phyloP scores from a whole-genome alignment of 495 filamentous ascomycete genomes.

The Lichenothelia convexa region DNA sequence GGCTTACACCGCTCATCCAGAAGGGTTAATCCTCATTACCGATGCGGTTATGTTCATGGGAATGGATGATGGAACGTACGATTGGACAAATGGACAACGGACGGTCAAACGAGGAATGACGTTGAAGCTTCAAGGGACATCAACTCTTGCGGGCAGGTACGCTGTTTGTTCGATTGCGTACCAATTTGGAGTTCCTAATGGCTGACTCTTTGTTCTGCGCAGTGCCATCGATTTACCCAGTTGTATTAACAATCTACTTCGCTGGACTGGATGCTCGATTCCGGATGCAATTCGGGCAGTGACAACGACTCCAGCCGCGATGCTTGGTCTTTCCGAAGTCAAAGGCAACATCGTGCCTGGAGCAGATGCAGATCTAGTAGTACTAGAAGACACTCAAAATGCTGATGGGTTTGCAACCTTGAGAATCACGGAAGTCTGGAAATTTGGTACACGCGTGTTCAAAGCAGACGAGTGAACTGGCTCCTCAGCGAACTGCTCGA shows the following conservation, averaged over 20 bases:
- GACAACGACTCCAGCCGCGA: slow-evolving; percentile 50
- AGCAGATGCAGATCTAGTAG: slow-evolving; percentile 65
- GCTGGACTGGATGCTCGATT: slow-evolving; percentile 45
- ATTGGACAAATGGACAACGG: slow-evolving; percentile 59
- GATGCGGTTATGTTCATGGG: slow-evolving; percentile 51
- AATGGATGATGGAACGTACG: slow-evolving; percentile 55
- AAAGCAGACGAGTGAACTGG: too few species aligned
- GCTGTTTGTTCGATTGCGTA: slow-evolving; percentile 2
- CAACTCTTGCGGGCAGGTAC: slow-evolving; percentile 53
- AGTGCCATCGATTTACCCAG: slow-evolving; percentile 55
- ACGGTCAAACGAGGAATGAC: slow-evolving; percentile 49
- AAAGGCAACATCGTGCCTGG: slow-evolving; percentile 51
- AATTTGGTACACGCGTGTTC: slow-evolving; percentile 35
- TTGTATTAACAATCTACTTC: slow-evolving; percentile 64
- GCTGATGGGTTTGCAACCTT: slow-evolving; percentile 28
- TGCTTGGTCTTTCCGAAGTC: slow-evolving; percentile 45
- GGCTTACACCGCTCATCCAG: slow-evolving; percentile 41
- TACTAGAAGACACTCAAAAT: slow-evolving; percentile 39
- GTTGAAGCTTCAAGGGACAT: slow-evolving; percentile 47
- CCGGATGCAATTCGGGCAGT: slow-evolving; percentile 50
- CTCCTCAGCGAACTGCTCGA: too few species aligned
- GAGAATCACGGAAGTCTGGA: slow-evolving; percentile 58
- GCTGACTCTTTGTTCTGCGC: too few species aligned
- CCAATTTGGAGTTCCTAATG: too few species aligned
- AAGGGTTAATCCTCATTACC: slow-evolving; percentile 47